Percentiles rank a stretch among this genome's conserved stretches.
Conservation (phyloP, 345 rosid genomes). For the Arabis hirsuta region DNA sequence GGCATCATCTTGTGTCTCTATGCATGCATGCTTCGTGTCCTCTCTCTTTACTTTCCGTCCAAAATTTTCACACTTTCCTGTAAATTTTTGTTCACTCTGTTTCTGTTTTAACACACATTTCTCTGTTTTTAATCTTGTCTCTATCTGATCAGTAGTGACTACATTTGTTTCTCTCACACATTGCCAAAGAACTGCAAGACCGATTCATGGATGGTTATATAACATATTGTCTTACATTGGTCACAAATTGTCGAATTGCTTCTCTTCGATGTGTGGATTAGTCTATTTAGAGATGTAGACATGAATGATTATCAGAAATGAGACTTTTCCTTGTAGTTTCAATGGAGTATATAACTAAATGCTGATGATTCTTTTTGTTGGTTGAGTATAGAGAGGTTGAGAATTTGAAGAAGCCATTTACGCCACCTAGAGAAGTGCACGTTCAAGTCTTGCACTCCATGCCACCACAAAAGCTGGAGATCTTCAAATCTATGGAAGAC, state of each 20-base stretch:
- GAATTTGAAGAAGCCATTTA: constrained; percentile 71
- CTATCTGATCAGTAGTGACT: constrained; percentile 6
- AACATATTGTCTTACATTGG: not conserved
- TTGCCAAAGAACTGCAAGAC: constrained; percentile 1
- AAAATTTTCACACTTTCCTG: constrained; percentile 8
- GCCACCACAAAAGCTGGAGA: constrained; percentile 92
- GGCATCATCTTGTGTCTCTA: constrained; percentile 2
- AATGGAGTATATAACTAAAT: constrained; percentile 6
- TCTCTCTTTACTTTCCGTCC: constrained; percentile 31
- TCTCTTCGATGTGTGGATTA: constrained; percentile 6
- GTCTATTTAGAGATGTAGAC: not conserved
- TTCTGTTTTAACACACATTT: constrained; percentile 18
- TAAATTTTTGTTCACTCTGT: not conserved
- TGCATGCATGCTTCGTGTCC: constrained; percentile 45
- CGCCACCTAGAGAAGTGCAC: constrained; percentile 79
- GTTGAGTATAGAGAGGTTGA: constrained; percentile 69
- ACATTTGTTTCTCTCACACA: constrained; percentile 21
- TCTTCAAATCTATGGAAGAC: constrained; percentile 78
- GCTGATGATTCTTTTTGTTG: constrained; percentile 3
- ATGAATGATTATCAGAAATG: constrained; percentile 13
- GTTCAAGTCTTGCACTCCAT: constrained; percentile 88
- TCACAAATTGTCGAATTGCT: not conserved
- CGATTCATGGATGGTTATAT: not conserved
- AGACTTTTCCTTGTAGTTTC: not conserved
- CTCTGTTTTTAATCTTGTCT: constrained; percentile 15